Evolutionary conservation across 176 grass and related monocot genomes (phyloP), one percentile per base, ranked within the genome.

Genomic region (Thalia dealbata): DNA sequence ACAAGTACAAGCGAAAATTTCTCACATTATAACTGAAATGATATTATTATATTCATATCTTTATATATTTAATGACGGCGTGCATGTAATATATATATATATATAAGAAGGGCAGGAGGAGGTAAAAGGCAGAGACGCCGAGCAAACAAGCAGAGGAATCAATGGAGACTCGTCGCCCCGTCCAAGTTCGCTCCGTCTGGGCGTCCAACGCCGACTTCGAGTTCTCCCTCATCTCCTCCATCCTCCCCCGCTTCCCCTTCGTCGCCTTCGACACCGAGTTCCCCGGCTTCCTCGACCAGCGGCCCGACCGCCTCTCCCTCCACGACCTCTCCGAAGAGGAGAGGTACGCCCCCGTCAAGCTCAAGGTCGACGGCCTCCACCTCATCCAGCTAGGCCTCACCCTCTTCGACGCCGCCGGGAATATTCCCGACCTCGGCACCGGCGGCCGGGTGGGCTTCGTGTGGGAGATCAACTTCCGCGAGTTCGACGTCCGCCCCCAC

Each of bases 311-410:
- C 32, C 21, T 12, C 6, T 11, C 14, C n/a, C n/a, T n/a, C n/a
- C n/a, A n/a, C 8, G 18, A 5, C 21, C 19, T 70, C 42, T 24
- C 68, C n/a, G 38, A 41, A 21, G 43, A 27, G 18, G n/a, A 50
- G 32, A 41, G 43, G 0, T 70, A 70, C 43, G 68, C 43, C 42
- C 43, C 26, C n/a, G 19, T 70, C 21, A 70, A 70, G 68, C 43
- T 43, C 68, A 70, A 70, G 43, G 68, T 70, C n/a, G 68, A 70
- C n/a, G 7, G 6, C 11, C 42, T 70, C 18, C 8, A 70, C 10
- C 42, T 70, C 68, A 25, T 70, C 68, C 68, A 70, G 43, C 42
- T 70, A 2, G 68, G 68, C 38, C 68, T 70, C 68, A 70, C 68
- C 42, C 43, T 70, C 10, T 48, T 41, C 42, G 68, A 70, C 68